These are phyloP conservation scores for Rhodotorula sp. DNA, from an alignment of 1,284 basidiomycete genomes.

Conservation along the genomic window DNA sequence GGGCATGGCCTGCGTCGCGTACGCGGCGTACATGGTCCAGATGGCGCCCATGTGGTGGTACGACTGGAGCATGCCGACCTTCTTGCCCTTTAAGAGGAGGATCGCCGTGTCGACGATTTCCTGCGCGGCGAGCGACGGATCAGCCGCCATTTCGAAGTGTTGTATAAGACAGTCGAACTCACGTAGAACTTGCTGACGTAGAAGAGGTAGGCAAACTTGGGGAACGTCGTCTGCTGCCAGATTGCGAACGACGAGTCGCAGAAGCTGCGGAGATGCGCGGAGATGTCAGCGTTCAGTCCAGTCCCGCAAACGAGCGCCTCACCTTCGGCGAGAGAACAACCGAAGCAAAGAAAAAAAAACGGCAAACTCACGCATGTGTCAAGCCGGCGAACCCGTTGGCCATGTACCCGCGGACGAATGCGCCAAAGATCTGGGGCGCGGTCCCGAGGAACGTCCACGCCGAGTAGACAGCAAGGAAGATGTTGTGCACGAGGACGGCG, in stretches of 20 bases:
- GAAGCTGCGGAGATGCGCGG: constrained; percentile 20
- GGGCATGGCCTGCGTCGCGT: constrained; percentile 45
- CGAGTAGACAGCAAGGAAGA: constrained; percentile 46
- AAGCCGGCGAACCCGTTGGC: constrained; percentile 37
- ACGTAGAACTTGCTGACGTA: constrained; percentile 49
- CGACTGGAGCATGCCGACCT: constrained; percentile 42
- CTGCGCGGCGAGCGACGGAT: background rate
- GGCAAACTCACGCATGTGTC: constrained; percentile 35
- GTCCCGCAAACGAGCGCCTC: too few relatives aligned
- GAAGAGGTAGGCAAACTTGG: constrained; percentile 47
- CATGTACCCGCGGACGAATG: constrained; percentile 23
- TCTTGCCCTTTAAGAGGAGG: constrained; percentile 49
- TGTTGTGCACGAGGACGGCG: constrained; percentile 47
- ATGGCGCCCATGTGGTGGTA: constrained; percentile 42
- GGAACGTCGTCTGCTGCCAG: constrained; percentile 42
- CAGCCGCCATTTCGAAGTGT: background rate
- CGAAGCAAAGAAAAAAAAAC: too few relatives aligned
- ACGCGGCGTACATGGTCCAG: constrained; percentile 48
- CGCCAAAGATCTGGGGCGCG: constrained; percentile 32
- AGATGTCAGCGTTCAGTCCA: too few relatives aligned
- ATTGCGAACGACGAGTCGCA: constrained; percentile 47
- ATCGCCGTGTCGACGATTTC: constrained; percentile 46
- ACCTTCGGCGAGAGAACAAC: too few relatives aligned
- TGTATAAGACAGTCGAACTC: background rate
- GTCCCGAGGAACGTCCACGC: constrained; percentile 43